Evolutionary conservation across 225 moss, liverwort and hornwort species (phyloP).

Genomic region (Polytrichum formosum): DNA sequence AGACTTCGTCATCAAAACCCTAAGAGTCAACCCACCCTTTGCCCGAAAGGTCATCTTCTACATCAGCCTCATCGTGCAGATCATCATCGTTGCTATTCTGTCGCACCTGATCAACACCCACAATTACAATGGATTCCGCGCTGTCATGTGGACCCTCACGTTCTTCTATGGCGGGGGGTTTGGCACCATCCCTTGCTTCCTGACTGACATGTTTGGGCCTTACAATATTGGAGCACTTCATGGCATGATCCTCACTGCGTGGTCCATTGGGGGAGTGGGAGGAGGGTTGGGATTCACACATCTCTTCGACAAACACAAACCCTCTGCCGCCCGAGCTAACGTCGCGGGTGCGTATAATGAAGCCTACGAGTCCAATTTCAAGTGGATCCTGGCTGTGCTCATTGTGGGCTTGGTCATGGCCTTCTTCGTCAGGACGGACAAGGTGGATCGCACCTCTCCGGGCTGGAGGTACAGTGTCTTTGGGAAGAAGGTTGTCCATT

Average conservation of each 20-base stretch:
- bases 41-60: constrained; percentile 49
- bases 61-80: constrained; percentile 38
- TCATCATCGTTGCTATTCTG: constrained; percentile 36
- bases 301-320: constrained; percentile 50
- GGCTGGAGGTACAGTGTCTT: constrained; percentile 68
- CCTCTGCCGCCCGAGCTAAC: not conserved
- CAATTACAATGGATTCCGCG: constrained; percentile 53
- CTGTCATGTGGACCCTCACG: constrained; percentile 56
- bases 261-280: constrained; percentile 72
- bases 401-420: constrained; percentile 37
- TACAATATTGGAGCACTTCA: constrained; percentile 74
- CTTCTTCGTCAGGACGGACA: constrained; percentile 56
- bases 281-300: constrained; percentile 68
- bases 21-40: constrained; percentile 40
- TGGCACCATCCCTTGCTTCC: constrained; percentile 72
- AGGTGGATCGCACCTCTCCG: constrained; percentile 37
- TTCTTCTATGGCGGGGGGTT: constrained; percentile 68
- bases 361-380: constrained; percentile 48
- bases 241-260: constrained; percentile 66
- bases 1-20: constrained; percentile 30
- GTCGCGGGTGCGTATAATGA: constrained; percentile 38
- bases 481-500: constrained; percentile 51
- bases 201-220: constrained; percentile 81
- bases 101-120: constrained; percentile 26
- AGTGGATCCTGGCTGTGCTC: constrained; percentile 52